A percentile compares a stretch with the other conserved stretches of the same genome.
These are phyloP conservation scores for Globisporangium cederbergense DNA, from an alignment of 352 stramenopile genomes.

Conservation along the genomic window DNA sequence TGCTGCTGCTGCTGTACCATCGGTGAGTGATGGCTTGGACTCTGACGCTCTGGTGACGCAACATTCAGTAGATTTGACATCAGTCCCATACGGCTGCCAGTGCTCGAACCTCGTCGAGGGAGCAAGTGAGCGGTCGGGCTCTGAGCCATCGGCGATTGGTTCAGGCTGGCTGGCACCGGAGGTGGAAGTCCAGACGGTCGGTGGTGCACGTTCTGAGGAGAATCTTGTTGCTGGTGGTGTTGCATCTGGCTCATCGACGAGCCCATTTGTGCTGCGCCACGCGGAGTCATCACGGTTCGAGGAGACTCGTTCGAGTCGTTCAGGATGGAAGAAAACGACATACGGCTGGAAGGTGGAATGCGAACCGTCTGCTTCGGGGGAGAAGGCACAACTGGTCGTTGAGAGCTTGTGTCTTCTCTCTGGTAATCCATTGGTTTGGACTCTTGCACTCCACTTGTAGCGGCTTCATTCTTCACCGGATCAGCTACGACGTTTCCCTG, in stretches of 20 bases:
- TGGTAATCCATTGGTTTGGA: background rate
- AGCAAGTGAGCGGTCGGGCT: slow-evolving; percentile 67
- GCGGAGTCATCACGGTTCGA: slow-evolving; percentile 16
- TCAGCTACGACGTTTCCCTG: background rate
- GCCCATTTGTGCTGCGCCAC: slow-evolving; percentile 7
- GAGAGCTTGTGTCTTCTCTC: background rate
- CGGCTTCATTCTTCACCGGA: slow-evolving; percentile 5
- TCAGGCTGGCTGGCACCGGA: slow-evolving; percentile 23
- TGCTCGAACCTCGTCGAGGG: slow-evolving; percentile 27
- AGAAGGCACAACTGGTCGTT: slow-evolving; percentile 3
- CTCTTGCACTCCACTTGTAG: background rate
- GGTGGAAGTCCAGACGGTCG: slow-evolving; percentile 24
- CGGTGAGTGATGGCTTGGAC: slow-evolving; percentile 37
- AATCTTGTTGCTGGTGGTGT: slow-evolving; percentile 12
- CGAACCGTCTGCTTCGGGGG: slow-evolving; percentile 21
- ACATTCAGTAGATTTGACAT: slow-evolving; percentile 83
- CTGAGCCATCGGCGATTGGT: slow-evolving; percentile 25
- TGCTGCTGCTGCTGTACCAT: slow-evolving; percentile 47
- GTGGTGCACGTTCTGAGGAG: slow-evolving; percentile 17
- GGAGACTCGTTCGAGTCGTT: slow-evolving; percentile 73
- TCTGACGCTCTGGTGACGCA: slow-evolving; percentile 44
- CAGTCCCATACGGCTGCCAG: slow-evolving; percentile 57
- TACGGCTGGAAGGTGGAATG: slow-evolving; percentile 56
- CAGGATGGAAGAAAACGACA: slow-evolving; percentile 88
- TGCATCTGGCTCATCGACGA: slow-evolving; percentile 17